These are phyloP conservation scores for Pyrrhoderma noxium DNA, from an alignment of 1,284 basidiomycete species.

Conservation along the genomic window DNA sequence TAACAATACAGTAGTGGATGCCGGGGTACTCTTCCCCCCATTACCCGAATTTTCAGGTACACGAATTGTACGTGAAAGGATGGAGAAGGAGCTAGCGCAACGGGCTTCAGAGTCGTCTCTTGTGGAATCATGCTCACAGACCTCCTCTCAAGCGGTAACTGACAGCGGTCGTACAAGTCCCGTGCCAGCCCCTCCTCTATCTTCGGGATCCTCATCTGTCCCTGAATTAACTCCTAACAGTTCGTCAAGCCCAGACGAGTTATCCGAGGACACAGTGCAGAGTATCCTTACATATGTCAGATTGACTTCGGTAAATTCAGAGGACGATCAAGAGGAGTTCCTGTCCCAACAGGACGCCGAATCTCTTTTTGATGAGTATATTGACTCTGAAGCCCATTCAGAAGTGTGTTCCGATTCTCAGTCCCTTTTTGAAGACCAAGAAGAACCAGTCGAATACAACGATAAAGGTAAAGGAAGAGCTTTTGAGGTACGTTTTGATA, in stretches of 20 bases:
- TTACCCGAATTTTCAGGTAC: slow-evolving; percentile 43
- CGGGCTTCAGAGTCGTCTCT: slow-evolving; percentile 21
- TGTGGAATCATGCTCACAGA: slow-evolving; percentile 16
- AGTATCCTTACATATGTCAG: neutral
- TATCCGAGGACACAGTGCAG: slow-evolving; percentile 1
- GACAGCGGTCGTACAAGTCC: slow-evolving; percentile 7
- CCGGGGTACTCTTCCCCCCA: slow-evolving; percentile 61
- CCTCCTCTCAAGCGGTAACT: slow-evolving; percentile 23
- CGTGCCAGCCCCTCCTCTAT: slow-evolving; percentile 21
- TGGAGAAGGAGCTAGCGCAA: slow-evolving; percentile 15
- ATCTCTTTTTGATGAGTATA: neutral
- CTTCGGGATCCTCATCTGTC: slow-evolving; percentile 23
- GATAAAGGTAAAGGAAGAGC: slow-evolving; percentile 7
- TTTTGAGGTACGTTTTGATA: neutral
- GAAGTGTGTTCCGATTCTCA: neutral
- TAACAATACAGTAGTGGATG: slow-evolving; percentile 58
- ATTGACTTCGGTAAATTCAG: slow-evolving; percentile 7
- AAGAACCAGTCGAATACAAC: neutral
- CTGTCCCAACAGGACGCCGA: neutral
- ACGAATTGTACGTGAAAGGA: slow-evolving; percentile 12
- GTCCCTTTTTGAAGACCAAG: neutral
- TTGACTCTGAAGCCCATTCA: slow-evolving; percentile 4
- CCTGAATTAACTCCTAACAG: slow-evolving; percentile 56
- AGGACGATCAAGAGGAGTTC: too few species aligned
- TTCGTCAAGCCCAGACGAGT: slow-evolving; percentile 50